These are phyloP conservation scores for Citrullus mucosospermus DNA, from an alignment of 306 rosid genomes.

Conservation along the genomic window DNA sequence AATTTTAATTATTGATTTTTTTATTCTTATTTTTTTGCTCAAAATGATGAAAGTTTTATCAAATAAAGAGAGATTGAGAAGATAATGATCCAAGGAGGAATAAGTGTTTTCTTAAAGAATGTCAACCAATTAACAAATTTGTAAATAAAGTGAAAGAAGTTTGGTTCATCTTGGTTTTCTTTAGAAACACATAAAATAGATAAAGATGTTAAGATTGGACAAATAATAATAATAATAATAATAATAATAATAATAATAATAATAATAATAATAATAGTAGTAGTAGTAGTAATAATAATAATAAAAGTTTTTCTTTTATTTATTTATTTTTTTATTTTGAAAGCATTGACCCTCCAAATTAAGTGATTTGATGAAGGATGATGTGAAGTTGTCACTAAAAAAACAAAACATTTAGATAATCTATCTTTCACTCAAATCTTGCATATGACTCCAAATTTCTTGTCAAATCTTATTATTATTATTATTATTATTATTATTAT, in stretches of 20 bases:
- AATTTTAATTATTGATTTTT: too few species aligned
- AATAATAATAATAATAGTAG: too few species aligned
- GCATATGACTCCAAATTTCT: neutral
- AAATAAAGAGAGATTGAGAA: neutral
- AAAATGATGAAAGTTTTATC: neutral
- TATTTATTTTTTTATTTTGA: too few species aligned
- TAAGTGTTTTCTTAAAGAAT: neutral
- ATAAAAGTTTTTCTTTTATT: too few species aligned
- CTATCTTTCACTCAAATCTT: conserved; percentile 21
- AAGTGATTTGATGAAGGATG: conserved; percentile 20
- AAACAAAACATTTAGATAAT: neutral
- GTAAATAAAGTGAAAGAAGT: neutral
- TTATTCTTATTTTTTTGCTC: too few species aligned
- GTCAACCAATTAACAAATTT: neutral
- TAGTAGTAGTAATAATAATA: neutral
- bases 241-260: too few species aligned
- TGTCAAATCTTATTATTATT: neutral
- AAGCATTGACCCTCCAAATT: neutral
- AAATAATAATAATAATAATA: neutral
- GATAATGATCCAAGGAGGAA: neutral
- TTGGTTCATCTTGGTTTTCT: neutral
- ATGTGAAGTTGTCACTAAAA: conserved; percentile 2
- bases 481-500: neutral
- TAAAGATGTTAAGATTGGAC: neutral
- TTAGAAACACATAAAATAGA: neutral